Percentiles rank a stretch among this genome's conserved stretches.
Conservation (phyloP, 495 filamentous ascomycete genomes). For the Penicillium diatomitis region DNA sequence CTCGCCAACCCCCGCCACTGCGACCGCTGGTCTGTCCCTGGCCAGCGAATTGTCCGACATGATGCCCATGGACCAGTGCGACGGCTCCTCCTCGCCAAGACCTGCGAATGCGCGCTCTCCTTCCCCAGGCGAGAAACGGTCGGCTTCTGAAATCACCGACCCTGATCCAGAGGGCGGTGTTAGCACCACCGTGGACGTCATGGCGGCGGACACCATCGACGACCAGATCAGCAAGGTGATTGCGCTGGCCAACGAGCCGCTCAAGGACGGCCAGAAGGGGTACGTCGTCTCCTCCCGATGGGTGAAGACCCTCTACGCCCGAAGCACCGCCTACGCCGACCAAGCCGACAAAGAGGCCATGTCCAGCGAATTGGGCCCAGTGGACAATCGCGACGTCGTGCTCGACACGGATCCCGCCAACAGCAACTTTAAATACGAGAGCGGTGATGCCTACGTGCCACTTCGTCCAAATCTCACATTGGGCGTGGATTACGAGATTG, state of each 20-base stretch:
- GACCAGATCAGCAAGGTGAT: constrained; percentile 68
- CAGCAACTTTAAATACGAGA: constrained; percentile 40
- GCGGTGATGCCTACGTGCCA: constrained; percentile 58
- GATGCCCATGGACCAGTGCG: constrained; percentile 28
- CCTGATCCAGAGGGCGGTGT: constrained; percentile 20
- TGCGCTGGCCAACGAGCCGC: constrained; percentile 38
- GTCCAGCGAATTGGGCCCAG: constrained; percentile 63
- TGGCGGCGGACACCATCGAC: constrained; percentile 50
- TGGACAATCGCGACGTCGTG: constrained; percentile 71
- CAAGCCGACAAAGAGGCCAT: constrained; percentile 47
- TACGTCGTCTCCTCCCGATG: constrained; percentile 73
- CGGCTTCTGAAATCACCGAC: constrained; percentile 41
- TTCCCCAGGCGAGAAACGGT: constrained; percentile 44
- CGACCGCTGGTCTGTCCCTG: constrained; percentile 63
- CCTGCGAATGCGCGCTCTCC: constrained; percentile 31
- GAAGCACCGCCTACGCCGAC: constrained; percentile 49
- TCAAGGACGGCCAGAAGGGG: constrained; percentile 60
- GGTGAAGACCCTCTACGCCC: constrained; percentile 64
- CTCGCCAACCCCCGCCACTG: constrained; percentile 47
- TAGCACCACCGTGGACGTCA: constrained; percentile 8
- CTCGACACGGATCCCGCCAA: constrained; percentile 33
- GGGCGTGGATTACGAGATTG: constrained; percentile 61
- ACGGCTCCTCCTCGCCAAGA: constrained; percentile 15
- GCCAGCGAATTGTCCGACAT: constrained; percentile 52
- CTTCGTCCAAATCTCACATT: constrained; percentile 61